Evolutionary conservation across 2,329 filamentous ascomycete genomes (phyloP), one percentile per base, ranked within the genome.

Genomic region (Aspergillus nomiae): DNA sequence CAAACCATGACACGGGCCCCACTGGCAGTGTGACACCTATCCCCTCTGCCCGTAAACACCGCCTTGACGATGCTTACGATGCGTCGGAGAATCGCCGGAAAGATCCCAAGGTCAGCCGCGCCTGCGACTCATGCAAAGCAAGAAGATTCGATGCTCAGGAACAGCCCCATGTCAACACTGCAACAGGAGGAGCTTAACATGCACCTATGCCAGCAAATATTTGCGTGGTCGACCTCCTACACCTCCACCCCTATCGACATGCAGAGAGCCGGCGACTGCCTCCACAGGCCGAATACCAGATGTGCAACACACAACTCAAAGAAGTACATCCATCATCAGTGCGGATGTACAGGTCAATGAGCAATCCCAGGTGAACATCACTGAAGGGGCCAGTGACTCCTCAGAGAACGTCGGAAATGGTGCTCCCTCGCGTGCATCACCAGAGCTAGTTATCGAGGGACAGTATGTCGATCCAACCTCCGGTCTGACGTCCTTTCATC

Each of bases 111-210:
- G 59, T 66, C 46, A 69, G 62, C 24, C 50, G 67, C 24, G 67
- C 67, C 3, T 67, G 67, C 56, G 67, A 69, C 46, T 59, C 9
- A 12, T 69, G 67, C 53, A 69, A 67, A 26, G 50, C 74, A 85
- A 85, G 73, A 85, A 85, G 72, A 84, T 85, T 69, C 84, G 85
- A 69, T 85, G 83, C 69, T 82, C 84, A 64, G 83, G 83, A 64
- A 85, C 83, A 70, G 80, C 84, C 70, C 83, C 83, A 4, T 85
- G 83, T 68, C 50, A 63, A 8, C 65, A 61, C 45, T 70, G 68
- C 51, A 56, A 59, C 21, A 63, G 59, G 41, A 65, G 65, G 26
- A 58, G 51, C 36, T 26, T 61, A 36, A 14, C 36, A 46, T 66
- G 62, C 45, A 45, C 56, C 19, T 67, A 64, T 64, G 63, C 55